Percentiles rank a stretch among this genome's conserved stretches.
Evolutionary conservation across 2,329 filamentous ascomycete genomes (phyloP).

Genomic region (Colletotrichum chlorophyti): DNA sequence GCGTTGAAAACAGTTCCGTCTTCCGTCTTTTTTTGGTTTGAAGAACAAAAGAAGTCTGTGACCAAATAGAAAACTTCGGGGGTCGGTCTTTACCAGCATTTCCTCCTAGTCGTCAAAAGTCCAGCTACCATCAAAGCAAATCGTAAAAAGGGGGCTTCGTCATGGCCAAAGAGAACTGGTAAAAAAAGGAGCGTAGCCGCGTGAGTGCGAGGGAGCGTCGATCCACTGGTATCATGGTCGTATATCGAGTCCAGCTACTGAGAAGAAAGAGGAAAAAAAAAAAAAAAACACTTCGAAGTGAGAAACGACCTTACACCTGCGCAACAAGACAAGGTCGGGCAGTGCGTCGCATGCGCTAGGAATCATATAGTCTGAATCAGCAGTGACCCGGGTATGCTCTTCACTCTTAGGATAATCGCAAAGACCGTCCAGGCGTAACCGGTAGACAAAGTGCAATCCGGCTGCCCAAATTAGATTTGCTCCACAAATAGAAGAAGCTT

Average conservation of each 20-base stretch:
- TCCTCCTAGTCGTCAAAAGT: too few species aligned
- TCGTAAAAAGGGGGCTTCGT: conserved; percentile 8
- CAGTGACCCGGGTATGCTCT: conserved; percentile 22
- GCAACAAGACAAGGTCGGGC: conserved; percentile 12
- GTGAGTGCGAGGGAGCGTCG: conserved; percentile 17
- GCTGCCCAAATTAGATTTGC: conserved; percentile 47
- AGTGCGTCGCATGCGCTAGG: conserved; percentile 28
- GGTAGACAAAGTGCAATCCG: neutral
- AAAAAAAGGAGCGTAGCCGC: conserved; percentile 14
- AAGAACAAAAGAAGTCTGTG: conserved; percentile 18
- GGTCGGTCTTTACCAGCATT: too few species aligned
- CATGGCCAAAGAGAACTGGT: conserved; percentile 10
- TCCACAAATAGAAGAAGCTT: conserved; percentile 83
- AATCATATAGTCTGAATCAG: conserved; percentile 30
- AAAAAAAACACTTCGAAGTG: conserved; percentile 25
- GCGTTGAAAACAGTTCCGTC: conserved; percentile 25
- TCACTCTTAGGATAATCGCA: conserved; percentile 1
- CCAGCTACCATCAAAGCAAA: conserved; percentile 19
- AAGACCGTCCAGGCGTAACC: conserved; percentile 1
- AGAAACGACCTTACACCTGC: conserved; percentile 14
- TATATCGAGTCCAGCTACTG: conserved; percentile 29
- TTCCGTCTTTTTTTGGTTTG: conserved; percentile 26
- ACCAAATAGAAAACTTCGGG: conserved; percentile 18
- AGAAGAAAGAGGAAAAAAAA: conserved; percentile 25
- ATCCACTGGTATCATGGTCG: conserved; percentile 26